A percentile compares a stretch with the other conserved stretches of the same genome.
phyloP scores from a whole-genome alignment of 2,329 filamentous ascomycete genomes.

The Aspergillus pseudoglaucus region DNA sequence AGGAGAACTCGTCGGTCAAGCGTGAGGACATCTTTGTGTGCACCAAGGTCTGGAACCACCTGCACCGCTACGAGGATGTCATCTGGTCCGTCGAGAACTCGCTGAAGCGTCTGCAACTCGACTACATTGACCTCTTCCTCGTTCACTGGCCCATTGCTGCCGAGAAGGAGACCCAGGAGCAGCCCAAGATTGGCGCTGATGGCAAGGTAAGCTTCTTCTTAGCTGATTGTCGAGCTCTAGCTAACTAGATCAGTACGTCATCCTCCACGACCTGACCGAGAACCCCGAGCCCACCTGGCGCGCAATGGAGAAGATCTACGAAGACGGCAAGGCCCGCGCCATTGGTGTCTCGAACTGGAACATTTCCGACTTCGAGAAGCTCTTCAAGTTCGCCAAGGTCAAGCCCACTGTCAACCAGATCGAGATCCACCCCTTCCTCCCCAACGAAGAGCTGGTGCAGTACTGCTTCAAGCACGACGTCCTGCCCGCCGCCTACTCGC shows the following conservation, averaged over 20 bases:
- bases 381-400: constrained; percentile 39
- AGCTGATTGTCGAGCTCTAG: neutral
- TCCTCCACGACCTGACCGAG: constrained; percentile 59
- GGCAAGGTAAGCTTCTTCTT: constrained; percentile 38
- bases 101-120: constrained; percentile 58
- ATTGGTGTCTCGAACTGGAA: constrained; percentile 76
- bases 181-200: constrained; percentile 46
- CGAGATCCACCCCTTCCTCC: constrained; percentile 44
- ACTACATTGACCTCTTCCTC: constrained; percentile 66
- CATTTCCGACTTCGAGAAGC: constrained; percentile 43
- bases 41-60: constrained; percentile 50
- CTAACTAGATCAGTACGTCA: constrained; percentile 44
- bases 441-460: constrained; percentile 38
- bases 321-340: constrained; percentile 56
- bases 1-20: constrained; percentile 42
- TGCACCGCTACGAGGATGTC: constrained; percentile 43
- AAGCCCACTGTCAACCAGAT: constrained; percentile 41
- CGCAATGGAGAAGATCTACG: constrained; percentile 56
- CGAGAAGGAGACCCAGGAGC: constrained; percentile 44
- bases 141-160: constrained; percentile 48
- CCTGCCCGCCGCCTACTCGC: constrained; percentile 38
- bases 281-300: constrained; percentile 61
- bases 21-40: constrained; percentile 46
- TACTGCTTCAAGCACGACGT: constrained; percentile 38
- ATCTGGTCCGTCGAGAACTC: constrained; percentile 52